A percentile compares a stretch with the other conserved stretches of the same genome.
Evolutionary conservation across 306 rosid species (phyloP).

Genomic region (Bauhinia variegata): DNA sequence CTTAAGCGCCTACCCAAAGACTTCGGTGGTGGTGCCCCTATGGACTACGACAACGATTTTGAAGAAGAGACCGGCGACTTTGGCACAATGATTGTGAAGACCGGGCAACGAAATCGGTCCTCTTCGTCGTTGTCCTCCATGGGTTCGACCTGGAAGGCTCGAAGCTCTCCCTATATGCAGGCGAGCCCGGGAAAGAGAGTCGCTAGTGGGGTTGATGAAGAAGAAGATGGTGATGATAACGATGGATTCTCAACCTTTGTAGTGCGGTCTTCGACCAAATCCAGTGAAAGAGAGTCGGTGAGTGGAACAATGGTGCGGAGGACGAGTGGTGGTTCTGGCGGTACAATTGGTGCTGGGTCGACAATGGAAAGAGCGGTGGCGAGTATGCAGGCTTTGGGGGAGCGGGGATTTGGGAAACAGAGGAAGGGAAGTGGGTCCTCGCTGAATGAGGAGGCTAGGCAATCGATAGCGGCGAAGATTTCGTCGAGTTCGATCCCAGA

Average conservation of each 20-base stretch:
- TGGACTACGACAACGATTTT: constrained; percentile 74
- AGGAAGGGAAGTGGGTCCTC: constrained; percentile 65
- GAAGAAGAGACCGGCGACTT: constrained; percentile 62
- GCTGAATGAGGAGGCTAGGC: constrained; percentile 64
- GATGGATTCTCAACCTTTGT: constrained; percentile 74
- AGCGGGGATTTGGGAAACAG: constrained; percentile 77
- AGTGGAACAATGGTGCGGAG: constrained; percentile 74
- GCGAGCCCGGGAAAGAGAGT: constrained; percentile 43
- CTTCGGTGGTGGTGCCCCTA: constrained; percentile 89
- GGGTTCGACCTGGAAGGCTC: constrained; percentile 44
- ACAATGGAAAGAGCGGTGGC: constrained; percentile 90
- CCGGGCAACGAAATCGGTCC: constrained; percentile 47
- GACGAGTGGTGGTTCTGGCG: constrained; percentile 35
- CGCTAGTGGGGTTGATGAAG: constrained; percentile 35
- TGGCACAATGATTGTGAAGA: constrained; percentile 75
- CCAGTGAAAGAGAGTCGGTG: constrained; percentile 59
- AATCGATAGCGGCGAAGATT: constrained; percentile 51
- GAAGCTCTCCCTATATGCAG: constrained; percentile 38
- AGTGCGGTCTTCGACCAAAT: constrained; percentile 55
- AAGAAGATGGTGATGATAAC: constrained; percentile 44
- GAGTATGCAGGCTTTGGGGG: constrained; percentile 86
- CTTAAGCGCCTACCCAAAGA: constrained; percentile 90
- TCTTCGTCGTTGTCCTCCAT: constrained; percentile 42
- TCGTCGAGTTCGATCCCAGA: constrained; percentile 94
- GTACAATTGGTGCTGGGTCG: constrained; percentile 39